These are phyloP conservation scores for Globisporangium middletonii DNA, from an alignment of 352 stramenopile species.

Conservation along the genomic window DNA sequence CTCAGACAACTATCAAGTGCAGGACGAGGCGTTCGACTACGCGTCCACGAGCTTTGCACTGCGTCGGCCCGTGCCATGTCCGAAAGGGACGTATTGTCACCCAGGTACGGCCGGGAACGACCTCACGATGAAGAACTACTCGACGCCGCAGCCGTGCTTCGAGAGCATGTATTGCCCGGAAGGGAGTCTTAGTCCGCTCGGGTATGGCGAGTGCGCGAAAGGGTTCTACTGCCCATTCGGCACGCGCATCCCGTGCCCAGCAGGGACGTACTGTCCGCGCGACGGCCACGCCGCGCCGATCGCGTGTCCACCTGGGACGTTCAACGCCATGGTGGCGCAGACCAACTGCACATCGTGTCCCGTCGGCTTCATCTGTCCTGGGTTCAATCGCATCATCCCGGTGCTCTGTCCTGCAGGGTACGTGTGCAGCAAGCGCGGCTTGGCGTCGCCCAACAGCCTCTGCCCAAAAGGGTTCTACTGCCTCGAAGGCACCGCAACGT, in stretches of 20 bases:
- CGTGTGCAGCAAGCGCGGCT: conserved; percentile 83
- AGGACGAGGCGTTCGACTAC: conserved; percentile 86
- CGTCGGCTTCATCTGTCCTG: conserved; percentile 92
- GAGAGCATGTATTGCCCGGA: conserved; percentile 91
- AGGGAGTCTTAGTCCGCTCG: conserved; percentile 73
- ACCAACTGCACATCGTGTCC: conserved; percentile 85
- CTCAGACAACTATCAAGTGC: conserved; percentile 60
- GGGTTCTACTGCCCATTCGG: conserved; percentile 93
- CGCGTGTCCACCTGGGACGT: conserved; percentile 88
- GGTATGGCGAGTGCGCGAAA: conserved; percentile 75
- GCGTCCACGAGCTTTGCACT: conserved; percentile 63
- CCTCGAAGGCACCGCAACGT: conserved; percentile 90
- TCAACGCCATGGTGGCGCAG: conserved; percentile 93
- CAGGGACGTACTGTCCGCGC: conserved; percentile 89
- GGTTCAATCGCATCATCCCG: conserved; percentile 88
- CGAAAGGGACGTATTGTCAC: conserved; percentile 86
- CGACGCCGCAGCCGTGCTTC: conserved; percentile 82
- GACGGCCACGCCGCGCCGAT: conserved; percentile 79
- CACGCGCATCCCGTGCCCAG: conserved; percentile 82
- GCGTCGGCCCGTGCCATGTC: conserved; percentile 82
- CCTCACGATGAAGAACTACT: conserved; percentile 85
- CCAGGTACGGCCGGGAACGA: conserved; percentile 77
- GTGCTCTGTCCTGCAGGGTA: conserved; percentile 90
- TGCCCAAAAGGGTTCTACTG: conserved; percentile 96
- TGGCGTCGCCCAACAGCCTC: conserved; percentile 88